Evolutionary conservation across 2,329 filamentous ascomycete species (phyloP).

Genomic region (Alternaria metachromatica): DNA sequence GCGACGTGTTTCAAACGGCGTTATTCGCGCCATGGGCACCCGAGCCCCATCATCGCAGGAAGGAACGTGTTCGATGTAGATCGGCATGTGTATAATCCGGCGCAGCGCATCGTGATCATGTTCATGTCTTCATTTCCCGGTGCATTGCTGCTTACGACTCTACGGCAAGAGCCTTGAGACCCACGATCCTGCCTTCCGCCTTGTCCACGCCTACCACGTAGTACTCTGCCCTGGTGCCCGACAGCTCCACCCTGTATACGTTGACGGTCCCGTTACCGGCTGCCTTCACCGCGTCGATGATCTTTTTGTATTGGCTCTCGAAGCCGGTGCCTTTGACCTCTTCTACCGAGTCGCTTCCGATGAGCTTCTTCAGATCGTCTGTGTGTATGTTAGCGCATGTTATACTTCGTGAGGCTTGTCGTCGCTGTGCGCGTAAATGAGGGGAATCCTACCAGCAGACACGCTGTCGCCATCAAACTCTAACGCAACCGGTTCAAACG

Average conservation of each 20-base stretch:
- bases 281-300: constrained; percentile 72
- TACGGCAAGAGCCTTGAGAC: constrained; percentile 77
- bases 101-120: not conserved
- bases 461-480: constrained; percentile 63
- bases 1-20: constrained; percentile 8
- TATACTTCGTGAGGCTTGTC: not conserved
- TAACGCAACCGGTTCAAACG: constrained; percentile 78
- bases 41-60: not conserved
- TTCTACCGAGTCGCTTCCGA: constrained; percentile 66
- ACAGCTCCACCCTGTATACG: constrained; percentile 74
- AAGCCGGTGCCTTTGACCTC: constrained; percentile 74
- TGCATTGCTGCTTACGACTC: constrained; percentile 57
- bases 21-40: constrained; percentile 8
- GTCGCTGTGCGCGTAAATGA: not conserved
- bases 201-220: constrained; percentile 74
- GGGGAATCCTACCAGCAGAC: constrained; percentile 60
- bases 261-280: constrained; percentile 72
- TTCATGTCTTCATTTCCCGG: not conserved
- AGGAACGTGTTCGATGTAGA: not conserved
- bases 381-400: constrained; percentile 15
- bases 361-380: constrained; percentile 75
- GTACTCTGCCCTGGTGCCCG: constrained; percentile 73
- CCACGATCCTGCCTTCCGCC: constrained; percentile 70
- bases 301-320: constrained; percentile 72
- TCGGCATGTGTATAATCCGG: not conserved